phyloP scores from a whole-genome alignment of 208 protist species.

The Acanthamoeba culbertsoni region DNA sequence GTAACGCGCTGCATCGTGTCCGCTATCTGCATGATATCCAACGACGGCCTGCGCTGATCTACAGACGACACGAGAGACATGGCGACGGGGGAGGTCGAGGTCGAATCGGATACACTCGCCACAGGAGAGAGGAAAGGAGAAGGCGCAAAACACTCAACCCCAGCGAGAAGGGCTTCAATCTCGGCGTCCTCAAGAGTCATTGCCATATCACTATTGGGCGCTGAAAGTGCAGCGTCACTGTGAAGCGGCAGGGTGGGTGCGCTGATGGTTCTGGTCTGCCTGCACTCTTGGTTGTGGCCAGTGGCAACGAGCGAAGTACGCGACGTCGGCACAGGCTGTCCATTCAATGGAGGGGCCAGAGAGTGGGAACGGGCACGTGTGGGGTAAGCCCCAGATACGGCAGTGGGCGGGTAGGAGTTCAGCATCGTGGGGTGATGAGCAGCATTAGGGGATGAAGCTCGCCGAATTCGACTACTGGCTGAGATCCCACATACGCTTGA shows the following conservation, averaged over 20 bases:
- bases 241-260: too few relatives aligned
- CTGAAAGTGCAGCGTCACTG: too few relatives aligned
- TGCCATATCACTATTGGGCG: too few relatives aligned
- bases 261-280: too few relatives aligned
- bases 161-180: background rate
- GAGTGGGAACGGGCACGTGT: too few relatives aligned
- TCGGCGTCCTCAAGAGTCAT: background rate
- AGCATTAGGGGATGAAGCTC: background rate
- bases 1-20: constrained; percentile 24
- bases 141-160: background rate
- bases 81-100: background rate
- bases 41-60: background rate
- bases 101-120: background rate
- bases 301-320: too few relatives aligned
- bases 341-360: too few relatives aligned
- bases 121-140: background rate
- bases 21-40: constrained; percentile 19
- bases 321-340: too few relatives aligned
- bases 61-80: background rate
- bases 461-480: background rate
- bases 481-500: background rate
- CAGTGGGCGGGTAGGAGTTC: background rate
- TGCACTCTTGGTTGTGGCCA: too few relatives aligned
- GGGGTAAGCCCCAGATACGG: too few relatives aligned
- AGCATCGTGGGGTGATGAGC: too few relatives aligned